Conservation (phyloP, 139 green algal species). For the Eudorina sp. region DNA sequence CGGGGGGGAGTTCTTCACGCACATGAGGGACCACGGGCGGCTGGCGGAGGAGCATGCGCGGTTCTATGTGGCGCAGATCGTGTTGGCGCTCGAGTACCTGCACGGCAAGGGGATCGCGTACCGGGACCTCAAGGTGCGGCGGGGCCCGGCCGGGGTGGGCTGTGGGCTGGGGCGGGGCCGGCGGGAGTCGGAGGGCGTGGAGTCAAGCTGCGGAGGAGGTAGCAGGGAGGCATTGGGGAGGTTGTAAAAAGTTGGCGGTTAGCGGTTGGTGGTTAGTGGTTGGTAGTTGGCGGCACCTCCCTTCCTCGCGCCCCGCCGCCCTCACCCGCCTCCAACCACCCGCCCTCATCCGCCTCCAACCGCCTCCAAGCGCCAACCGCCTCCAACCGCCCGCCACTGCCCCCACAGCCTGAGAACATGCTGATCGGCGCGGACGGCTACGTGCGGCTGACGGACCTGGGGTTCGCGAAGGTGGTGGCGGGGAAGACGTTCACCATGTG, state of each 20-base stretch:
- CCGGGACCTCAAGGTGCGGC: slow-evolving; percentile 79
- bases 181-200: neutral
- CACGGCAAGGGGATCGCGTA: slow-evolving; percentile 76
- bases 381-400: neutral
- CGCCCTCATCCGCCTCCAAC: too few species aligned
- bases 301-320: neutral
- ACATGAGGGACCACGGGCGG: slow-evolving; percentile 62
- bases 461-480: slow-evolving; percentile 81
- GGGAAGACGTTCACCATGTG: slow-evolving; percentile 83
- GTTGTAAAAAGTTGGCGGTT: neutral
- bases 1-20: slow-evolving; percentile 87
- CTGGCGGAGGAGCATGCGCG: slow-evolving; percentile 78
- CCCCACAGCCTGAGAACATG: slow-evolving; percentile 84
- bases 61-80: slow-evolving; percentile 83
- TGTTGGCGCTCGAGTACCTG: slow-evolving; percentile 78
- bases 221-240: neutral
- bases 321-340: too few species aligned
- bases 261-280: too few species aligned
- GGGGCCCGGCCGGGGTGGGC: neutral
- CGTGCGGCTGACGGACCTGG: slow-evolving; percentile 87
- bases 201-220: neutral
- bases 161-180: neutral
- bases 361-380: too few species aligned
- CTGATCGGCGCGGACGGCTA: slow-evolving; percentile 77
- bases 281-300: too few species aligned